Evolutionary conservation across 352 stramenopile genomes (phyloP).

Genomic region (Globisporangium abappressorium): DNA sequence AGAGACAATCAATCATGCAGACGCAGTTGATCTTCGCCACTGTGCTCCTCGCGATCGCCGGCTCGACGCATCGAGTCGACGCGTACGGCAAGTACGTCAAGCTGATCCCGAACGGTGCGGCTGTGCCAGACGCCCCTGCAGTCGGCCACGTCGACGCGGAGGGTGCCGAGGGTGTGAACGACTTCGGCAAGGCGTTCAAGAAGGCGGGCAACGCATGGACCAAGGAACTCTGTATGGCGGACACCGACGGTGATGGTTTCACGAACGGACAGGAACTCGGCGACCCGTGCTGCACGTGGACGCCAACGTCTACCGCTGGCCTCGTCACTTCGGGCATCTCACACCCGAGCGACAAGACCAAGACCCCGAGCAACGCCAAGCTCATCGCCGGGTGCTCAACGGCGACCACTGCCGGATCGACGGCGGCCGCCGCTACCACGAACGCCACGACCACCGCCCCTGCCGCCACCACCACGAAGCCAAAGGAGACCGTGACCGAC

Average conservation of each 20-base stretch:
- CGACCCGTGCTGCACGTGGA: slow-evolving; percentile 84
- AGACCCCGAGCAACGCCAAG: slow-evolving; percentile 46
- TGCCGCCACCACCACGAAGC: slow-evolving; percentile 13
- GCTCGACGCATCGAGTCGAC: slow-evolving; percentile 5
- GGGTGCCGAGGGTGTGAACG: slow-evolving; percentile 46
- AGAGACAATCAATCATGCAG: slow-evolving; percentile 9
- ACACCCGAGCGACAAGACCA: slow-evolving; percentile 52
- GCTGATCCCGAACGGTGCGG: slow-evolving; percentile 53
- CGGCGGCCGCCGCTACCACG: slow-evolving; percentile 24
- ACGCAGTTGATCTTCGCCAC: slow-evolving; percentile 5
- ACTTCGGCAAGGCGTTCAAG: slow-evolving; percentile 66
- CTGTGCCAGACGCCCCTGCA: slow-evolving; percentile 37
- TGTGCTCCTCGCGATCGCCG: slow-evolving; percentile 11
- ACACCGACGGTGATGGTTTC: slow-evolving; percentile 79
- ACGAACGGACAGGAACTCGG: slow-evolving; percentile 85
- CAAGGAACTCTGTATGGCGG: slow-evolving; percentile 46
- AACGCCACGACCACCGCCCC: slow-evolving; percentile 20
- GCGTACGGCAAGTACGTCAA: slow-evolving; percentile 46
- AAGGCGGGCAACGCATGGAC: slow-evolving; percentile 47
- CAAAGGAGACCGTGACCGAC: slow-evolving; percentile 4
- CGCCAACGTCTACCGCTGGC: slow-evolving; percentile 28
- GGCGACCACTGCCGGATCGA: slow-evolving; percentile 13
- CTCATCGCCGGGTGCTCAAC: slow-evolving; percentile 49
- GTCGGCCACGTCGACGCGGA: slow-evolving; percentile 55
- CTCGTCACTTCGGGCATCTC: slow-evolving; percentile 59